Evolutionary conservation across 2,329 filamentous ascomycete species (phyloP), one percentile per base, ranked within the genome.

Genomic region (Venturia oleaginea): DNA sequence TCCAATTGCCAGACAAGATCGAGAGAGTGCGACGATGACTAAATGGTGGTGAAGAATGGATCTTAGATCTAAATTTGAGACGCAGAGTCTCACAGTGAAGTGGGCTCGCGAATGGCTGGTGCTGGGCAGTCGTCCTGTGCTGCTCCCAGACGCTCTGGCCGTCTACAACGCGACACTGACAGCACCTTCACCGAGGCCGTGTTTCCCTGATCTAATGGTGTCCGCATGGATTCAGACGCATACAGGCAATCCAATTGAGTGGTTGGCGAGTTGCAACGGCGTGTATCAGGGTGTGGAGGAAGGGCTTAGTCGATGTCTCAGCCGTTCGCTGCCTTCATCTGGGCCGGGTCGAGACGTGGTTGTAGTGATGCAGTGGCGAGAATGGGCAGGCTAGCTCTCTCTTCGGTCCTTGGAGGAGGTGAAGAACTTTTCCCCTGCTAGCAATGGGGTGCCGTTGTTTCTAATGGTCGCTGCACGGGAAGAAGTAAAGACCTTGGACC

Each of bases 131-230:
- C 24, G 24, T 34, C 15, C 51, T 22, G 51, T 32, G 17, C 38
- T 40, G 27, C 24, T 6, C 17, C 27, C 51, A 34, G 34, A 57
- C 17, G 51, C 24, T 22, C 51, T 27, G 30, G 13, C 51, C 15
- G 51, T 30, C n/a, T n/a, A n/a, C 51, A 19, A 37, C 51, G 51
- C 51, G 51, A 57, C n/a, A n/a, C n/a, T n/a, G n/a, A n/a, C 48
- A 55, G 48, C 48, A 55, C 48, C 48, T 55, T 32, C 24, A 55
- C 48, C 19, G 27, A 19, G 27, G 51, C 51, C 27, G 51, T 57
- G 51, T 34, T 57, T 37, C n/a, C 51, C 51, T 57, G 34, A 4
- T 57, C 51, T 30, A n/a, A n/a, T 57, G 51, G 3, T n/a, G 51
- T 34, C 51, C 1, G 30, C 51, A 57, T 57, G 51, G 24, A 30